Percentiles rank a stretch among this genome's conserved stretches.
Evolutionary conservation across 306 rosid genomes (phyloP).

Genomic region (Trifolium dubium): DNA sequence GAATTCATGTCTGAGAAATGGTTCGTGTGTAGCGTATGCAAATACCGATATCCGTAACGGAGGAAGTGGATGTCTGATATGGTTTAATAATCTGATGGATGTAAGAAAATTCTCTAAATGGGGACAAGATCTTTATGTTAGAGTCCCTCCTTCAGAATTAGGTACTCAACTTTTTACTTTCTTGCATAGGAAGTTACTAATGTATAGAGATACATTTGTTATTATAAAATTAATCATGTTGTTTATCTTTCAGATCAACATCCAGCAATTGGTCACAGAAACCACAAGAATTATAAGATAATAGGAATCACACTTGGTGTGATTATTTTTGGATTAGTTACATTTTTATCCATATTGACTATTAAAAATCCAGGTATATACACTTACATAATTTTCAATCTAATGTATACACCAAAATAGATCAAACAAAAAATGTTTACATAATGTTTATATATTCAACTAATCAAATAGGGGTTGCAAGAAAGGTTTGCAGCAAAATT

Average conservation of each 20-base stretch:
- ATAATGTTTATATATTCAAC: neutral
- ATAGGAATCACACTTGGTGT: constrained; percentile 2
- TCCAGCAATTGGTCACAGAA: constrained; percentile 1
- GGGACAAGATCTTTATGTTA: constrained; percentile 7
- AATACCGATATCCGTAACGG: neutral
- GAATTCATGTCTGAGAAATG: neutral
- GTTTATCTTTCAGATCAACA: constrained; percentile 1
- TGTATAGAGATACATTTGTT: neutral
- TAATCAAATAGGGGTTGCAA: neutral
- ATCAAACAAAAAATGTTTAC: neutral
- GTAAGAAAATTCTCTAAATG: neutral
- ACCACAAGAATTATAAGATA: neutral
- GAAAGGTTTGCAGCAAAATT: neutral
- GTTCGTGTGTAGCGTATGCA: neutral
- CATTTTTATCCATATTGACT: constrained; percentile 4
- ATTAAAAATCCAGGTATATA: constrained; percentile 24
- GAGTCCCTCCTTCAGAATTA: neutral
- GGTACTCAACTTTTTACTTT: neutral
- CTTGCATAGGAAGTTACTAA: neutral
- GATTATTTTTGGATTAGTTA: constrained; percentile 6
- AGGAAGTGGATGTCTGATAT: constrained; percentile 5
- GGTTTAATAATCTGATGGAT: neutral
- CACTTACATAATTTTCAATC: neutral
- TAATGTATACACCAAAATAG: neutral
- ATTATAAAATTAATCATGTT: too few relatives aligned